Base-by-base conservation (phyloP, 2,329 filamentous ascomycete genomes). In the Sclerotinia sclerotiorum region DNA sequence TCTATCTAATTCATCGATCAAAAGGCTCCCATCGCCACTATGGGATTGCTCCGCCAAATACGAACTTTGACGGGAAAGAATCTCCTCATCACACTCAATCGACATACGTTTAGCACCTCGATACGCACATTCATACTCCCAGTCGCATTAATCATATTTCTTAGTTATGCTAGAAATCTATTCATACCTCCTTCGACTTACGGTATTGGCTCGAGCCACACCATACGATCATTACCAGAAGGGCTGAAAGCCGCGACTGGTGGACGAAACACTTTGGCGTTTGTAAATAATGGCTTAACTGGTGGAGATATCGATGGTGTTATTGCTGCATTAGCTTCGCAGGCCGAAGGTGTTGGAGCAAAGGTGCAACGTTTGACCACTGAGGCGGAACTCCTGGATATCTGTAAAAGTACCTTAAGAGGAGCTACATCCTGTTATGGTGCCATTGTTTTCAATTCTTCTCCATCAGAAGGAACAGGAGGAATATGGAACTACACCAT, bases 401-500 rank as follows among this genome's bases (percentile, higher is more conserved):
- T 84, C 32, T 96, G 92, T 76, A 84, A 84, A 39, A 88, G 84
- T 72, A 85, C 83, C 51, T 79, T 91, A 63, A 81, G 87, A 49
- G 91, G 91, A 24, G 88, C 90, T 1, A 90, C 90, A 17, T 81
- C 79, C 1, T 95, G 92, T 78, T 93, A 89, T 76, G 90, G 86
- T 24, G 92, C 90, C 11, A 85, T 90, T 1, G 86, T 90, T 5
- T 94, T 96, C 80, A 82, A 87, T 66, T 89, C 89, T 0, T 96
- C 92, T 6, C 92, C 93, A 0, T 83, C 79, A 1, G 89, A 95
- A 79, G 92, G 92, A 13, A 71, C 77, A 0, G 84, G 84, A 8
- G 84, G 85, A 1, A 79, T 85, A 56, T 97, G 94, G 94, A 96
- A 95, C 79, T 97, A 97, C 76, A 94, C 92, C 0, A 82, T 97